Evolutionary conservation across 1,284 basidiomycete genomes (phyloP), one percentile per base, ranked within the genome.

Genomic region (Apiotrichum porosum): DNA sequence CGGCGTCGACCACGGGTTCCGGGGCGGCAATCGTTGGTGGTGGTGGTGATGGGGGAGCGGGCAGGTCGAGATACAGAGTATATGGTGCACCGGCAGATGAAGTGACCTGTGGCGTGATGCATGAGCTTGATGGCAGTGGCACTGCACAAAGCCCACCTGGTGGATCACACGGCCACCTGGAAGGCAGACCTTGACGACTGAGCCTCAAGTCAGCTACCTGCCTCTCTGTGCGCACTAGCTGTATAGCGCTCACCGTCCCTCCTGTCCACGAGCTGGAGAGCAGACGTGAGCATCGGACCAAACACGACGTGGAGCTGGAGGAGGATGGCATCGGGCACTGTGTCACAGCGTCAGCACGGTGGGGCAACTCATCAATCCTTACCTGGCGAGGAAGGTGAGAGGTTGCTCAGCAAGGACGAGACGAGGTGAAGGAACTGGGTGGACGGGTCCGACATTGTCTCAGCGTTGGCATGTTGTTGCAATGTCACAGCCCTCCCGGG

Each of bases 251-350:
- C 37, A 68, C 69, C 67, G 41, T 69, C 69, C 24, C 64, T 50
- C 18, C 62, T 38, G 48, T 71, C 69, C 1, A 68, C 56, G 12
- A 71, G 57, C 54, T 69, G 66, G 9, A 71, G 49, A 6, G 69
- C 67, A 2, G 66, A 63, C 22, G 60, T 46, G 19, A 71, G 45
- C 66, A 68, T 69, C 10, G 65, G 54, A 9, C 67, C 69, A 26
- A 71, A 68, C 6, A 71, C 32, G 13, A 56, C 52, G 28, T 69
- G 60, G 1, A 71, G 59, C 46, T 66, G 66, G 0, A 66, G 47
- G 1, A 71, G 52, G 4, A 57, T 32, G 0, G 51, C 42, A 43
- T 68, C 66, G 19, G 44, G 26, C 15, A 57, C 64, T 63, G 37
- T n/a, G n/a, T n/a, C n/a, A n/a, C n/a, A n/a, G n/a, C n/a, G n/a